Conservation (phyloP, 345 rosid genomes). For the Gossypium longicalyx region DNA sequence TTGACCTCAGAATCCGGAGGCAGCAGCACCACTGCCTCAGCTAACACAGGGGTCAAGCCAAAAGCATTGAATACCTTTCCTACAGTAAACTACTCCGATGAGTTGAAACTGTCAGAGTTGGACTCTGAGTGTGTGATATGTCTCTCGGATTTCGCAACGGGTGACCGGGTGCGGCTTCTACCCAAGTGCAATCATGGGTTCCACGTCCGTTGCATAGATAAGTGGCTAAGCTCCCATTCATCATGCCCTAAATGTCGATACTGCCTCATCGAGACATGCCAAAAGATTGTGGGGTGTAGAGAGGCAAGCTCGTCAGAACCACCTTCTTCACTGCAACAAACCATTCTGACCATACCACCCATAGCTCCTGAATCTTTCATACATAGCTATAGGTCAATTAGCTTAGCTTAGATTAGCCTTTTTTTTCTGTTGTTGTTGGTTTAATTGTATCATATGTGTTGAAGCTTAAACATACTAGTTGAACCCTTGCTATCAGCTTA, state of each 20-base stretch:
- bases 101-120: slow-evolving; percentile 43
- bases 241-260: slow-evolving; percentile 91
- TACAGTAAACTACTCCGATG: slow-evolving; percentile 47
- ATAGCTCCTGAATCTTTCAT: slow-evolving; percentile 53
- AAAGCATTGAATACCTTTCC: slow-evolving; percentile 71
- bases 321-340: slow-evolving; percentile 32
- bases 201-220: slow-evolving; percentile 78
- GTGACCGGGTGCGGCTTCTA: slow-evolving; percentile 63
- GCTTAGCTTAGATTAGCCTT: not conserved
- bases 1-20: slow-evolving; percentile 29
- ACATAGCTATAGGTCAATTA: slow-evolving; percentile 35
- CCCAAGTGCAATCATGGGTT: slow-evolving; percentile 86
- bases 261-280: slow-evolving; percentile 70
- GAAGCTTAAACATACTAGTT: not conserved
- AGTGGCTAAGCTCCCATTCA: slow-evolving; percentile 81
- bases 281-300: slow-evolving; percentile 55
- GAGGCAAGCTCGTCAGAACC: slow-evolving; percentile 37
- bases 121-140: slow-evolving; percentile 74
- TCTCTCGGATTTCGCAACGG: slow-evolving; percentile 50
- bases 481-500: too few relatives aligned
- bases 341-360: slow-evolving; percentile 38
- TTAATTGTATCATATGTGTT: slow-evolving; percentile 12
- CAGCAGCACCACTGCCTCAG: slow-evolving; percentile 26
- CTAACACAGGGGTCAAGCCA: slow-evolving; percentile 69
- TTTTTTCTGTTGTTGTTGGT: not conserved